A percentile compares a stretch with the other conserved stretches of the same genome.
Conservation (phyloP, 1,284 basidiomycete species). For the Austroboletus rostrupii region DNA sequence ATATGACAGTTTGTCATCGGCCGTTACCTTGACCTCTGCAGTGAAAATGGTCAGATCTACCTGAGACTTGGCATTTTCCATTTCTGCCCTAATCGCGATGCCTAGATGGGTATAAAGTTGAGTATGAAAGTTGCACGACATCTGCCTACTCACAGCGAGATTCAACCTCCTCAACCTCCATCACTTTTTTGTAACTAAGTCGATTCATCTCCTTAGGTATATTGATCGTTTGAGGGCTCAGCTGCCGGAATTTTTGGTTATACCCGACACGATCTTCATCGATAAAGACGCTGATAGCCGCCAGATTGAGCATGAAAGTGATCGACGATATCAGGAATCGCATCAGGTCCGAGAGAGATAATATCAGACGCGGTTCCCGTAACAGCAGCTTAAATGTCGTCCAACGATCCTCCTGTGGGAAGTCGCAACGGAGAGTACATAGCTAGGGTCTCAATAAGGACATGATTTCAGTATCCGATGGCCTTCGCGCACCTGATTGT, state of each 20-base stretch:
- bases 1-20: slow-evolving; percentile 75
- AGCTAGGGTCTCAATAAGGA: slow-evolving; percentile 3
- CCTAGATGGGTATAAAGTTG: neutral
- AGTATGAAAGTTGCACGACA: neutral
- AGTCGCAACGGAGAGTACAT: slow-evolving; percentile 65
- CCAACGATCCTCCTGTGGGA: slow-evolving; percentile 53
- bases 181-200: slow-evolving; percentile 18
- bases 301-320: slow-evolving; percentile 88
- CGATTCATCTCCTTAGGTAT: slow-evolving; percentile 11
- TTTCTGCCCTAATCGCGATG: slow-evolving; percentile 2
- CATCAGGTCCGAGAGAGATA: slow-evolving; percentile 78
- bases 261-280: slow-evolving; percentile 76
- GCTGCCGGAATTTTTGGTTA: slow-evolving; percentile 66
- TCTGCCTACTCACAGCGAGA: slow-evolving; percentile 15
- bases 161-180: slow-evolving; percentile 19
- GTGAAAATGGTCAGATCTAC: slow-evolving; percentile 82
- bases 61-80: neutral
- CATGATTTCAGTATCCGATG: too few relatives aligned
- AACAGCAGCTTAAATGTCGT: slow-evolving; percentile 91
- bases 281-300: slow-evolving; percentile 73
- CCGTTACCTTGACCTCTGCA: slow-evolving; percentile 72
- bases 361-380: slow-evolving; percentile 79
- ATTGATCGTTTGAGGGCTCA: slow-evolving; percentile 51
- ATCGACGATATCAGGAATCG: slow-evolving; percentile 91
- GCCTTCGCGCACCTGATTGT: slow-evolving; percentile 54